Percentiles rank a stretch among this genome's conserved stretches.
Conservation (phyloP, 2,329 filamentous ascomycete species). For the Aspergillus ruber region DNA sequence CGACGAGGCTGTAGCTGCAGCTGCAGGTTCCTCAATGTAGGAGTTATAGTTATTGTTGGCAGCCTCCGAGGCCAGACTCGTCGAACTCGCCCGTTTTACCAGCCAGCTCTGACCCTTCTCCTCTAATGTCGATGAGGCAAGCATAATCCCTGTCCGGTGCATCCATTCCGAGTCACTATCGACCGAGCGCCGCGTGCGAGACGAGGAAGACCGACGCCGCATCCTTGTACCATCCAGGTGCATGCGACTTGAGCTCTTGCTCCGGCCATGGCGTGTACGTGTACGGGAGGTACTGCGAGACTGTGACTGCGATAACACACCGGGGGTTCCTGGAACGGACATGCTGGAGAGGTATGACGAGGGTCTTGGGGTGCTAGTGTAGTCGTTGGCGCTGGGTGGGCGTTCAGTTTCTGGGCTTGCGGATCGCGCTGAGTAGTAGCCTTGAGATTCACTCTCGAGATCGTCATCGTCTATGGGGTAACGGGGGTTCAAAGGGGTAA, state of each 20-base stretch:
- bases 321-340: slow-evolving; percentile 38
- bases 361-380: slow-evolving; percentile 13
- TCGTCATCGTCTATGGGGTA: slow-evolving; percentile 48
- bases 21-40: slow-evolving; percentile 7
- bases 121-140: slow-evolving; percentile 52
- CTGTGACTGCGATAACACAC: slow-evolving; percentile 30
- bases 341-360: slow-evolving; percentile 37
- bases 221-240: slow-evolving; percentile 29
- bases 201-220: too few relatives aligned
- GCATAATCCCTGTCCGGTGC: slow-evolving; percentile 51
- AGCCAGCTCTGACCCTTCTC: slow-evolving; percentile 60
- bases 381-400: slow-evolving; percentile 15
- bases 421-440: slow-evolving; percentile 24
- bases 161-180: slow-evolving; percentile 50
- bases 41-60: slow-evolving; percentile 29
- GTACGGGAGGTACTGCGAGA: slow-evolving; percentile 35
- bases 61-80: slow-evolving; percentile 42
- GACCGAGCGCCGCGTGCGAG: slow-evolving; percentile 7
- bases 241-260: slow-evolving; percentile 28
- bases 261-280: slow-evolving; percentile 21
- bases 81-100: slow-evolving; percentile 49
- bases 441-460: slow-evolving; percentile 18
- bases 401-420: slow-evolving; percentile 16
- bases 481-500: slow-evolving; percentile 53
- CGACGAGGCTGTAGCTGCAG: not conserved